These are phyloP conservation scores for Volutella citrinella DNA, from an alignment of 2,329 filamentous ascomycete species.

Conservation along the genomic window DNA sequence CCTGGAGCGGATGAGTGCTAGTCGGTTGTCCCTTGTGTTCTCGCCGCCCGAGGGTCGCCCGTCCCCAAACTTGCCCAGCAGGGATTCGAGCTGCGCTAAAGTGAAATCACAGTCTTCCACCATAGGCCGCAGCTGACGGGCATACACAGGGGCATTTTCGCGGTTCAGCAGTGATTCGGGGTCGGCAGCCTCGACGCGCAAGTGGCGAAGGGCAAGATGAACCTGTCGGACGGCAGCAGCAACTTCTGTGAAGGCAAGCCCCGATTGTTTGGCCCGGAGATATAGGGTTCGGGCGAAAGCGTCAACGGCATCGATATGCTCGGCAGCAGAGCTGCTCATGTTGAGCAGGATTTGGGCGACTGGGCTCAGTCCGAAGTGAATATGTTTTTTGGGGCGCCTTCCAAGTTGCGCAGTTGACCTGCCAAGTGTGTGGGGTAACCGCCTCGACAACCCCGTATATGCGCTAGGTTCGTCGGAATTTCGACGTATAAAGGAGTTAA, in stretches of 20 bases:
- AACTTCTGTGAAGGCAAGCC: conserved; percentile 48
- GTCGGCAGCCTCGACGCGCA: conserved; percentile 57
- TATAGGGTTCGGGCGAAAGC: conserved; percentile 54
- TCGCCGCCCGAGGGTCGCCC: conserved; percentile 24
- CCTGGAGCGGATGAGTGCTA: conserved; percentile 43
- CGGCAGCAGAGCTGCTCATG: conserved; percentile 31
- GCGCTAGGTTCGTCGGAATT: no score
- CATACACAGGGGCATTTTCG: conserved; percentile 39
- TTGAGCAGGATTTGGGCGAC: conserved; percentile 26
- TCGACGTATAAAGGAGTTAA: no score
- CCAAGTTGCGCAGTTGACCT: no score
- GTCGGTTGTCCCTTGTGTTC: conserved; percentile 33
- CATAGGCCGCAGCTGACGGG: conserved; percentile 48
- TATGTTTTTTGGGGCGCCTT: no score
- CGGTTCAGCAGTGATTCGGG: conserved; percentile 53
- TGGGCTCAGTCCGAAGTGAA: no score
- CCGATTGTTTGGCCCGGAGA: conserved; percentile 45
- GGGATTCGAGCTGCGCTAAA: conserved; percentile 51
- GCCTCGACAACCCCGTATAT: no score
- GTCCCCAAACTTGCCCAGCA: conserved; percentile 47
- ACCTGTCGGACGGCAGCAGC: conserved; percentile 50
- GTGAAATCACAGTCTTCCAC: conserved; percentile 54
- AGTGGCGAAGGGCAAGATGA: conserved; percentile 54
- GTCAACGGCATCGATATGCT: conserved; percentile 54
- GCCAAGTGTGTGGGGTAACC: no score